phyloP scores from a whole-genome alignment of 306 rosid species.

The Begonia loranthoides region DNA sequence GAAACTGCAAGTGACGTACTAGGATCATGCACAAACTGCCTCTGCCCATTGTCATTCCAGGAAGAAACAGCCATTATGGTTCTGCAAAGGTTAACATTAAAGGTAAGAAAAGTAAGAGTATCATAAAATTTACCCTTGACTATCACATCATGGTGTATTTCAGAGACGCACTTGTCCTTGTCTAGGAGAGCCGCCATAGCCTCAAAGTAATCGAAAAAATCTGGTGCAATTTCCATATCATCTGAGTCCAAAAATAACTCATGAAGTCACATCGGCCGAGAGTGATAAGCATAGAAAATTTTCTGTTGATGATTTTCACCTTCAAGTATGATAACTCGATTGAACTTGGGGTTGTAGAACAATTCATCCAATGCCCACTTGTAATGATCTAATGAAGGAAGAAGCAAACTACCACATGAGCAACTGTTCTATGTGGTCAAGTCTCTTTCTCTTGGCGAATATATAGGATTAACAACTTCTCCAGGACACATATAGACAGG shows the following conservation, averaged over 20 bases:
- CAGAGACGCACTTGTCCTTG: slow-evolving; percentile 66
- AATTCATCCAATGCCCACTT: slow-evolving; percentile 91
- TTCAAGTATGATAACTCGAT: slow-evolving; percentile 82
- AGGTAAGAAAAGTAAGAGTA: slow-evolving; percentile 7
- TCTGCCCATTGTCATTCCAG: slow-evolving; percentile 99
- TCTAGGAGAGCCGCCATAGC: slow-evolving; percentile 71
- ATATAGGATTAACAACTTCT: no score
- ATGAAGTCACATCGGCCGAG: no score
- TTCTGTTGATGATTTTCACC: slow-evolving; percentile 29
- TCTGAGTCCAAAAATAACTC: slow-evolving; percentile 33
- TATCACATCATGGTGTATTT: slow-evolving; percentile 7
- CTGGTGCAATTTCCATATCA: slow-evolving; percentile 98
- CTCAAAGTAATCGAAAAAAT: slow-evolving; percentile 90
- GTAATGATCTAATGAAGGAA: slow-evolving; percentile 61
- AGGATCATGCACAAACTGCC: slow-evolving; percentile 87
- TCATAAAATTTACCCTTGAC: neutral
- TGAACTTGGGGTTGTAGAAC: slow-evolving; percentile 73
- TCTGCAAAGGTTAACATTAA: slow-evolving; percentile 27
- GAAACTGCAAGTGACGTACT: slow-evolving; percentile 35
- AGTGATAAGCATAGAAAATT: no score
- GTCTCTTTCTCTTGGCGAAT: no score
- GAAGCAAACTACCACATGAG: no score
- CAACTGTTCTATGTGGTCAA: no score
- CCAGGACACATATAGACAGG: no score
- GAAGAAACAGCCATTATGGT: slow-evolving; percentile 96